Evolutionary conservation across 148 eudicot species (phyloP).

Genomic region (Suaeda aralocaspica): DNA sequence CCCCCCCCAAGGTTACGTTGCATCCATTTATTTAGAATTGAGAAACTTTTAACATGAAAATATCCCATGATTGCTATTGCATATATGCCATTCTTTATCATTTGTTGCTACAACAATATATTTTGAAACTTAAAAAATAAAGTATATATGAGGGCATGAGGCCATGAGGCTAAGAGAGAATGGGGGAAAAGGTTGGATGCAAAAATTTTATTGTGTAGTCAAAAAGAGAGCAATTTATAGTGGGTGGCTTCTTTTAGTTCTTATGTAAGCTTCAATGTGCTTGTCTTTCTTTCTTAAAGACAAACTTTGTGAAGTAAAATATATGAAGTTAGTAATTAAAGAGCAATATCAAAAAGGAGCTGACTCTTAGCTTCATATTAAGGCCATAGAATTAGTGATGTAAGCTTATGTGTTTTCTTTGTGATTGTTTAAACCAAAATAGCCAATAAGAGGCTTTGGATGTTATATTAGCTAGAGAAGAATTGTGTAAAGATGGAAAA

Average conservation of each 20-base stretch:
- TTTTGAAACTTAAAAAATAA: neutral
- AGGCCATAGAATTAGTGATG: conserved; percentile 23
- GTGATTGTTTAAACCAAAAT: neutral
- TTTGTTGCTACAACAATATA: no score
- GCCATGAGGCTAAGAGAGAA: conserved; percentile 3
- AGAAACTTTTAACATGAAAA: no score
- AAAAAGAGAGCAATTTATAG: conserved; percentile 17
- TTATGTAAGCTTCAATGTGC: conserved; percentile 30
- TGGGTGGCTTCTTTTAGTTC: conserved; percentile 31
- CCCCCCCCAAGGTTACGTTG: no score
- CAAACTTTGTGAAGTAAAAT: conserved; percentile 6
- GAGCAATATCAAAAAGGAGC: neutral
- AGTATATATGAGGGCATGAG: no score
- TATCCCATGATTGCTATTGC: no score
- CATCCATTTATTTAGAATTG: no score
- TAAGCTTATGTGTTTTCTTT: conserved; percentile 14
- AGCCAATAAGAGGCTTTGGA: conserved; percentile 19
- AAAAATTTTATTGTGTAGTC: no score
- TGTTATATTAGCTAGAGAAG: conserved; percentile 9
- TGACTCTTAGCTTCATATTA: conserved; percentile 23
- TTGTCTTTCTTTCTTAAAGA: conserved; percentile 27
- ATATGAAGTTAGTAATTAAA: conserved; percentile 5
- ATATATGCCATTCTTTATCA: no score
- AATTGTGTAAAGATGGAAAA: conserved; percentile 8
- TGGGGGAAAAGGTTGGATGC: conserved; percentile 20